These are phyloP conservation scores for Pelargonium citronellum DNA, from an alignment of 441 rosid genomes.

Conservation along the genomic window DNA sequence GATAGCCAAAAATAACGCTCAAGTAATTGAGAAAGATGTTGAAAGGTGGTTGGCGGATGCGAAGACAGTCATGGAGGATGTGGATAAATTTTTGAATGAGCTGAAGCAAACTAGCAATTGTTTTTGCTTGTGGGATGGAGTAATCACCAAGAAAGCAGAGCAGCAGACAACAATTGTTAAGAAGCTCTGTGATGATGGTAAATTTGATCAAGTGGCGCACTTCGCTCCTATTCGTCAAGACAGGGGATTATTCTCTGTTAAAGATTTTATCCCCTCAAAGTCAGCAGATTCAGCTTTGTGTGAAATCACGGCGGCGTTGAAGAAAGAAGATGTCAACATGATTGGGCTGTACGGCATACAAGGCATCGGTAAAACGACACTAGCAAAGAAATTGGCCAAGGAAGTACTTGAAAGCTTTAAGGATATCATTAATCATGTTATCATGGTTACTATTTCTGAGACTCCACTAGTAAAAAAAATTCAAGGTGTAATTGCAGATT, in stretches of 20 bases:
- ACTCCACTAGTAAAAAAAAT: background rate
- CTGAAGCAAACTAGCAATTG: background rate
- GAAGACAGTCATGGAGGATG: background rate
- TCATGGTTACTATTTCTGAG: background rate
- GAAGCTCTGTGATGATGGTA: background rate
- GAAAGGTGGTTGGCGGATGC: background rate
- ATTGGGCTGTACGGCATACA: background rate
- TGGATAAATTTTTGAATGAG: background rate
- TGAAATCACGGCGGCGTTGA: background rate
- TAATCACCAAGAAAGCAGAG: background rate
- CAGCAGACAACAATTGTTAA: background rate
- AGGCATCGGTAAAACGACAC: slow-evolving; percentile 13
- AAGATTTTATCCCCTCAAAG: background rate
- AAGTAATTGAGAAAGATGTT: background rate
- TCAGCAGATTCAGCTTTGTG: background rate
- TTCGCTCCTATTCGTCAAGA: background rate
- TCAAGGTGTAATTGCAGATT: background rate
- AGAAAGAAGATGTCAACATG: background rate
- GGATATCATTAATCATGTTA: background rate
- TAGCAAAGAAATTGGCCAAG: slow-evolving; percentile 3
- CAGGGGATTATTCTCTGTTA: background rate
- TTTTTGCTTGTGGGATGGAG: background rate
- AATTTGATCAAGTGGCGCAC: background rate
- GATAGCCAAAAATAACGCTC: background rate
- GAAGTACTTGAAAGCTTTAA: background rate